Evolutionary conservation across 2,329 filamentous ascomycete species (phyloP), one percentile per base, ranked within the genome.

Genomic region (Amylocarpus encephaloides): DNA sequence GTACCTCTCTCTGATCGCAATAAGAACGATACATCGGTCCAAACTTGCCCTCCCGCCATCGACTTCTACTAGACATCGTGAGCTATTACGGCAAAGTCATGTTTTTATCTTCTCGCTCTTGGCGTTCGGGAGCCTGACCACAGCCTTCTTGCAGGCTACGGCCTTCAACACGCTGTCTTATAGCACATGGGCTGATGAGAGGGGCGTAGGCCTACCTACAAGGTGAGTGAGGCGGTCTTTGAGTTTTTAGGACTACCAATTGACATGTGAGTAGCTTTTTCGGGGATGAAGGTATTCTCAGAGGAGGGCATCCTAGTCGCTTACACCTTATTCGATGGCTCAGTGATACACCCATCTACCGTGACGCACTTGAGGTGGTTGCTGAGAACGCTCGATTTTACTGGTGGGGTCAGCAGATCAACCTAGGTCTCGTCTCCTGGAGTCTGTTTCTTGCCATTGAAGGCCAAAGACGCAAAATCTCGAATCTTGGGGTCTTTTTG

Each of bases 401-500:
- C 60, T 80, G 80, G 73, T 84, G 81, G 76, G 78, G 75, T 6
- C 78, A 79, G 53, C 80, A 85, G 66, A 70, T 79, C 39, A 77
- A 80, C 51, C 67, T 79, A 11, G 75, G 72, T 26, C 70, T 74
- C 11, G 67, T 77, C 29, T 72, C 77, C 1, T 82, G 76, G 71
- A 77, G 74, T 48, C 66, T 79, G 40, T 75, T 82, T 52, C 68
- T 84, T 29, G 76, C 78, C 2, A 70, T 81, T 35, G 77, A 83
- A 64, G 80, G 81, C 58, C 73, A 73, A 40, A 71, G 79, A 55
- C 75, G 79, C 48, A 74, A 74, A 15, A 75, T 85, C 10, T 72
- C 76, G 0, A 67, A 74, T 46, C 66, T 78, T 1, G 75, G 76
- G 64, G 73, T 76, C 1, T 84, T 82, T 56, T 71, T 83, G 51